Percentiles rank a stretch among this genome's conserved stretches.
These are phyloP conservation scores for Posidonia oceanica DNA, from an alignment of 116 monocot species.

Conservation along the genomic window DNA sequence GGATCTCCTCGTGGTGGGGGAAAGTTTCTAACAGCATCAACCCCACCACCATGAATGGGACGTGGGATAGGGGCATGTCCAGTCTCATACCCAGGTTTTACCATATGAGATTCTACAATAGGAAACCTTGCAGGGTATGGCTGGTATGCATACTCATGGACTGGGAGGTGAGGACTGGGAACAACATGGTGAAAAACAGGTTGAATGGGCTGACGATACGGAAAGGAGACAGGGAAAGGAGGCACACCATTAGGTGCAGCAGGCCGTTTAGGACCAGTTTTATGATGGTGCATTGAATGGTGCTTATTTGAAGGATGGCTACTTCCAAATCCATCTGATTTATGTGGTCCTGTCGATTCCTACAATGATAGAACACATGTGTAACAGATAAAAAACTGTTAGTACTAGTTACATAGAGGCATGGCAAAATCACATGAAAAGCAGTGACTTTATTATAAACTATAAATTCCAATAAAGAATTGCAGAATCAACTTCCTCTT, in stretches of 20 bases:
- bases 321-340: constrained; percentile 54
- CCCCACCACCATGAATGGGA: constrained; percentile 28
- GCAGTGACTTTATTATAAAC: too few species aligned
- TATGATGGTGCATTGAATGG: constrained; percentile 36
- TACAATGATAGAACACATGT: constrained; percentile 21
- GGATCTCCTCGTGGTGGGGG: constrained; percentile 46
- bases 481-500: too few species aligned
- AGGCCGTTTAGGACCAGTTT: constrained; percentile 42
- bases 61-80: constrained; percentile 28
- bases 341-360: constrained; percentile 31
- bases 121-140: constrained; percentile 44
- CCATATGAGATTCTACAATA: constrained; percentile 32
- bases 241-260: constrained; percentile 31
- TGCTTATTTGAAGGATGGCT: constrained; percentile 38
- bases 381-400: not conserved
- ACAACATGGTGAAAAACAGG: constrained; percentile 30
- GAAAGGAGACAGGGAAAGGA: constrained; percentile 36
- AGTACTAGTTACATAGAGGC: too few species aligned
- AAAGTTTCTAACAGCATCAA: constrained; percentile 32
- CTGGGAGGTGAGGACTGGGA: constrained; percentile 30
- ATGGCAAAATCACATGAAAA: too few species aligned
- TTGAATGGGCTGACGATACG: constrained; percentile 43
- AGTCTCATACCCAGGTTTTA: constrained; percentile 41
- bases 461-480: too few species aligned
- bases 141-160: constrained; percentile 56